Evolutionary conservation across 306 rosid genomes (phyloP), one percentile per base, ranked within the genome.

Genomic region (Comarum palustre): DNA sequence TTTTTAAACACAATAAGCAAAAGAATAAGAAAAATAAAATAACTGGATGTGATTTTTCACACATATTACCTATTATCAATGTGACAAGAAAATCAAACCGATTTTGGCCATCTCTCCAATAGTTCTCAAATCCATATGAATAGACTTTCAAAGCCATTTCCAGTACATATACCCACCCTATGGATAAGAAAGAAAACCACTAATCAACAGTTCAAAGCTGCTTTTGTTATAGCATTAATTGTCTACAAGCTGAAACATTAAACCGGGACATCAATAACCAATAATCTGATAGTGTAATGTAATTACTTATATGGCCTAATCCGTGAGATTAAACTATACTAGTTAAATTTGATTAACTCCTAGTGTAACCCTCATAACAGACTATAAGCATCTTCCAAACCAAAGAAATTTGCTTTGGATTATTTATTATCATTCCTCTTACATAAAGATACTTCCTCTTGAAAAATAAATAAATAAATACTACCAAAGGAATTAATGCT

Each of bases 61-160:
- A 74, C 43, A 39, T 55, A 43, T 82, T 91, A 91, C 99, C 99
- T 78, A 94, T 94, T 71, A 82, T 79, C 91, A 80, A 85, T 0
- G 97, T 91, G 85, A 94, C 77, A 13, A 88, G 73, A 82, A 94
- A 94, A 86, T 94, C 99, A 83, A 94, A 94, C 72, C 79, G 89
- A 77, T 91, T 94, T 82, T 91, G 97, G 57, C 96, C 97, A 87
- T 91, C 96, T 69, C 88, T 90, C 99, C 96, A 94, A 79, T 94
- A 94, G 82, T 94, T 94, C 83, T 63, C 77, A 75, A 94, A 94
- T 76, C 99, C 99, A 82, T 34, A 88, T 6, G 99, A 71, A 79
- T 86, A 94, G 78, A 94, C 73, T 79, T 89, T 94, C 74, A 89
- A 77, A 84, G 82, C 85, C 99, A 94, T 94, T 82, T 94, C 99